phyloP scores from a whole-genome alignment of 2,329 filamentous ascomycete species.

The Diaporthe sp. region DNA sequence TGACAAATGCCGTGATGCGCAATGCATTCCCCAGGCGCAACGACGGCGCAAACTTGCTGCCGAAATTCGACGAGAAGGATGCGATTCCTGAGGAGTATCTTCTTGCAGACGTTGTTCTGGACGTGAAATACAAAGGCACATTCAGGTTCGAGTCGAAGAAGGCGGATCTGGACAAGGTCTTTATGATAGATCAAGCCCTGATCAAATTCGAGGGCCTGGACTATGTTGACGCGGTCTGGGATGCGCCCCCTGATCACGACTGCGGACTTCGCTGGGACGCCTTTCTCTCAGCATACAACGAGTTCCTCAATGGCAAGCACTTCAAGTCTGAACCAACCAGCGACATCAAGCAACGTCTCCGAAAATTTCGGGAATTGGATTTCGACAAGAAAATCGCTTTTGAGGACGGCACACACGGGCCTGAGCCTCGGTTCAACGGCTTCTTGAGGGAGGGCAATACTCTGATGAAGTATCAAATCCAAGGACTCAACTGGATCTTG shows the following conservation, averaged over 20 bases:
- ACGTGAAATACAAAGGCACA: slow-evolving; percentile 71
- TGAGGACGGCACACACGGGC: slow-evolving; percentile 54
- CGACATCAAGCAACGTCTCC: slow-evolving; percentile 74
- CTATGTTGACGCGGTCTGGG: slow-evolving; percentile 94
- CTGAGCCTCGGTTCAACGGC: neutral
- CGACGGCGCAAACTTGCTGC: slow-evolving; percentile 65
- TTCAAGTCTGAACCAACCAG: slow-evolving; percentile 67
- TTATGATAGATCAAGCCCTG: slow-evolving; percentile 77
- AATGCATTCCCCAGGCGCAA: slow-evolving; percentile 81
- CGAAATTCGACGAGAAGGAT: slow-evolving; percentile 77
- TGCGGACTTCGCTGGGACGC: slow-evolving; percentile 77
- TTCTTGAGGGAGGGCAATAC: slow-evolving; percentile 70
- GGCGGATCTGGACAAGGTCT: slow-evolving; percentile 76
- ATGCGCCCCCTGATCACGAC: slow-evolving; percentile 77
- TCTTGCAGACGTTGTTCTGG: slow-evolving; percentile 88
- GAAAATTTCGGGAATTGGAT: slow-evolving; percentile 70
- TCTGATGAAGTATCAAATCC: slow-evolving; percentile 92
- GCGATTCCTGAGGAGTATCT: slow-evolving; percentile 91
- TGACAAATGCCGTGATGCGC: slow-evolving; percentile 72
- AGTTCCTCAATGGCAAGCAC: slow-evolving; percentile 84
- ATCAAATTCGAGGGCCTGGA: slow-evolving; percentile 94
- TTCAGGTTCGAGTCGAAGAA: slow-evolving; percentile 67
- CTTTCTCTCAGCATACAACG: slow-evolving; percentile 85
- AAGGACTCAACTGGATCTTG: slow-evolving; percentile 95
- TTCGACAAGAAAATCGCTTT: slow-evolving; percentile 69